phyloP scores from a whole-genome alignment of 2,329 filamentous ascomycete species.

The Exophiala calicioides region DNA sequence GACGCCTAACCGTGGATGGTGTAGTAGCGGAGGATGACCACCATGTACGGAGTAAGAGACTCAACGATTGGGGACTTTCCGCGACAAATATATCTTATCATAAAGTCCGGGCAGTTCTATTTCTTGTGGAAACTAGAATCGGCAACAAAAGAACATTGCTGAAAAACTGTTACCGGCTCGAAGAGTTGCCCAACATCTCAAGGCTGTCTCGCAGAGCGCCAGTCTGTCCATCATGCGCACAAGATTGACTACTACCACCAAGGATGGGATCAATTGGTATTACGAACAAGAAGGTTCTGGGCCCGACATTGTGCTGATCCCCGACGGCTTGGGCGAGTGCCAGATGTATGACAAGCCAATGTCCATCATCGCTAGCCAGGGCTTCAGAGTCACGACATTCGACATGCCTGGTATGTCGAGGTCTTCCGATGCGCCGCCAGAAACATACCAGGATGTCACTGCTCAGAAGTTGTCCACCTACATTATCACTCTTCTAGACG shows the following conservation, averaged over 20 bases:
- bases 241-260: background rate
- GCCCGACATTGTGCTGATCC: conserved; percentile 13
- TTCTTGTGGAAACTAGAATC: no score
- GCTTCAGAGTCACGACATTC: conserved; percentile 17
- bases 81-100: no score
- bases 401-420: conserved; percentile 21
- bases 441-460: conserved; percentile 14
- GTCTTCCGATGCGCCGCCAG: conserved; percentile 6
- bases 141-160: no score
- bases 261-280: conserved; percentile 18
- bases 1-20: no score
- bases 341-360: conserved; percentile 15
- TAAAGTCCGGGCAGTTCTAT: no score
- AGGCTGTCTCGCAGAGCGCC: no score
- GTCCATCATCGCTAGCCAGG: conserved; percentile 6
- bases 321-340: conserved; percentile 18
- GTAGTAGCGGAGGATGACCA: no score
- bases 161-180: no score
- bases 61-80: no score
- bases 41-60: no score
- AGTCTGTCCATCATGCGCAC: background rate
- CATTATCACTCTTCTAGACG: conserved; percentile 6
- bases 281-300: conserved; percentile 17
- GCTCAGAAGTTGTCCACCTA: conserved; percentile 7
- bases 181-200: no score